These are phyloP conservation scores for Rhodotorula sphaerocarpa DNA, from an alignment of 768 basidiomycete genomes.

Conservation along the genomic window DNA sequence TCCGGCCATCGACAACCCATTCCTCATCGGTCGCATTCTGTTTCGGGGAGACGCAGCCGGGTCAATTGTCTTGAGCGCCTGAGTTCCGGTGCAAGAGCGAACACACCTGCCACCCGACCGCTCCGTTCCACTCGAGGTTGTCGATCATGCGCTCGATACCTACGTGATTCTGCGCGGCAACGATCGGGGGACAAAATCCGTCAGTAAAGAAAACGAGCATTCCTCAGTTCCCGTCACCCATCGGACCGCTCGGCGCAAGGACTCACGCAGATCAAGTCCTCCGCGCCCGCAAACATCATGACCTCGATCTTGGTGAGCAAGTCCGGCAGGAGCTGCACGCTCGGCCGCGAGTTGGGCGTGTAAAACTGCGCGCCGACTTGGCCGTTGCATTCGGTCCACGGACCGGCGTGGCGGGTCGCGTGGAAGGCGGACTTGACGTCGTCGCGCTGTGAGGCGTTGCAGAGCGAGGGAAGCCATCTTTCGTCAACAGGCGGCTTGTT, in stretches of 20 bases:
- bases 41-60: too few species aligned
- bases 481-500: not conserved
- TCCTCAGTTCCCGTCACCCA: not conserved
- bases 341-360: conserved; percentile 54
- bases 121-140: conserved; percentile 75
- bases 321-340: conserved; percentile 66
- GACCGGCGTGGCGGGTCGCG: conserved; percentile 62
- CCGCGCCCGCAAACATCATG: conserved; percentile 88
- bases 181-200: too few species aligned
- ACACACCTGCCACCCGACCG: conserved; percentile 70
- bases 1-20: conserved; percentile 58
- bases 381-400: conserved; percentile 56
- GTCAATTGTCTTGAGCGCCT: too few species aligned
- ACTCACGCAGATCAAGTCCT: conserved; percentile 74
- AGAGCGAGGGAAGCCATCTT: too few species aligned
- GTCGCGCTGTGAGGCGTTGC: conserved; percentile 51
- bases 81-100: too few species aligned
- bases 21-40: conserved; percentile 26
- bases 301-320: conserved; percentile 72
- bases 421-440: conserved; percentile 80
- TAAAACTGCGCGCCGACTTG: conserved; percentile 59
- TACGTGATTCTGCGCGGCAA: conserved; percentile 58
- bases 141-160: conserved; percentile 81
- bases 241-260: too few species aligned
- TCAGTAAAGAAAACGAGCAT: too few species aligned